phyloP scores from a whole-genome alignment of 2,329 filamentous ascomycete species.

The Trichoderma semiorbis region DNA sequence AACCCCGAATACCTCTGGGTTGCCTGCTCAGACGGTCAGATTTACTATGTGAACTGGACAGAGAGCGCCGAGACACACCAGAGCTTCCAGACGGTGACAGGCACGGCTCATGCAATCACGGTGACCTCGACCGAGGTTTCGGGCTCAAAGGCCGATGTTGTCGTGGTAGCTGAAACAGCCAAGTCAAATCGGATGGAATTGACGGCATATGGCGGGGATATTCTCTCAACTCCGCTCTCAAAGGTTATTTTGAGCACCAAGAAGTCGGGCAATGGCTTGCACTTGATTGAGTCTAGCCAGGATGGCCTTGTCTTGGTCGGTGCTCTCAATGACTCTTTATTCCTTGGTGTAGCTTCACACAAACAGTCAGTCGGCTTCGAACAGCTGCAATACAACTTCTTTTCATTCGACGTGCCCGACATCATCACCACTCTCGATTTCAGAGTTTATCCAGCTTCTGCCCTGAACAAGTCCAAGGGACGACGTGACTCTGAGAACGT shows the following conservation, averaged over 20 bases:
- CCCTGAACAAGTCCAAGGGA: constrained; percentile 24
- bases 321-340: constrained; percentile 37
- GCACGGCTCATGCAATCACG: constrained; percentile 45
- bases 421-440: constrained; percentile 66
- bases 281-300: constrained; percentile 46
- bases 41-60: constrained; percentile 60
- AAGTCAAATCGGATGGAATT: constrained; percentile 37
- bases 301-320: constrained; percentile 55
- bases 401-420: constrained; percentile 57
- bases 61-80: constrained; percentile 39
- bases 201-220: constrained; percentile 43
- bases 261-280: constrained; percentile 35
- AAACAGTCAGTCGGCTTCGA: constrained; percentile 25
- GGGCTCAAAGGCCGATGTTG: constrained; percentile 39
- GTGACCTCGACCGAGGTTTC: constrained; percentile 39
- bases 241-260: constrained; percentile 38
- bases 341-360: constrained; percentile 32
- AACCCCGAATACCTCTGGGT: constrained; percentile 55
- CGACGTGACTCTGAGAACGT: constrained; percentile 33
- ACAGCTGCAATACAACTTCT: constrained; percentile 50
- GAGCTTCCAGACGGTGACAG: constrained; percentile 41
- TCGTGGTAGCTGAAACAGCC: constrained; percentile 46
- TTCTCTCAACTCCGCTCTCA: constrained; percentile 28
- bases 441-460: constrained; percentile 36
- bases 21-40: constrained; percentile 53